Percentiles rank a stretch among this genome's conserved stretches.
Conservation (phyloP, 2,329 filamentous ascomycete genomes). For the Diaporthe ampelina region DNA sequence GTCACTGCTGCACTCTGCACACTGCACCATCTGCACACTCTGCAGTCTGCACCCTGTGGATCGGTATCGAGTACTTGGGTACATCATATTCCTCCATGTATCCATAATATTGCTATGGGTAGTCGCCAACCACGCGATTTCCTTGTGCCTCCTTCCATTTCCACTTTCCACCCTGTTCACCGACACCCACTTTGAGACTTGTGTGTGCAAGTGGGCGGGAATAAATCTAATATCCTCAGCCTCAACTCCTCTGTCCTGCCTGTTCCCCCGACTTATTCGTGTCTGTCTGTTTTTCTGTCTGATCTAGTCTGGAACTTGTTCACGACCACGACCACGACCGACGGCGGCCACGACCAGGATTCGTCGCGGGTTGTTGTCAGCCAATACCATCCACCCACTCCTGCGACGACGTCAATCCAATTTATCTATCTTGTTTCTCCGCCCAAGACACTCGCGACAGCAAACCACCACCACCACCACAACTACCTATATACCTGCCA, state of each 20-base stretch:
- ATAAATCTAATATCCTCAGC: slow-evolving; percentile 26
- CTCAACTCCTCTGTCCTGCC: not conserved
- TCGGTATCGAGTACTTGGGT: not conserved
- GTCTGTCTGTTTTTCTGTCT: not conserved
- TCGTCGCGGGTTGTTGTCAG: too few relatives aligned
- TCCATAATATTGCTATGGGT: slow-evolving; percentile 20
- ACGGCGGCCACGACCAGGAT: not conserved
- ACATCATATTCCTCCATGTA: slow-evolving; percentile 1
- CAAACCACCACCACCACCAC: not conserved
- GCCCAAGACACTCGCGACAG: not conserved
- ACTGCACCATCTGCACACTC: not conserved
- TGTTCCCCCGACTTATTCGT: not conserved
- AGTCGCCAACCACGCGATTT: slow-evolving; percentile 29
- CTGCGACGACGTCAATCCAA: not conserved
- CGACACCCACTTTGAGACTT: not conserved
- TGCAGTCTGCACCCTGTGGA: not conserved
- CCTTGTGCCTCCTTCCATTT: not conserved
- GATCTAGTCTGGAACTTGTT: not conserved
- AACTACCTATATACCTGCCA: not conserved
- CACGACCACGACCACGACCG: not conserved
- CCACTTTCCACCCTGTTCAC: not conserved
- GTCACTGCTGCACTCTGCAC: not conserved
- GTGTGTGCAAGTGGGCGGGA: not conserved
- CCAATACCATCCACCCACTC: not conserved
- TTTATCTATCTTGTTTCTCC: too few relatives aligned